Evolutionary conservation across 2,329 filamentous ascomycete species (phyloP).

Genomic region (Fusarium papillatum): DNA sequence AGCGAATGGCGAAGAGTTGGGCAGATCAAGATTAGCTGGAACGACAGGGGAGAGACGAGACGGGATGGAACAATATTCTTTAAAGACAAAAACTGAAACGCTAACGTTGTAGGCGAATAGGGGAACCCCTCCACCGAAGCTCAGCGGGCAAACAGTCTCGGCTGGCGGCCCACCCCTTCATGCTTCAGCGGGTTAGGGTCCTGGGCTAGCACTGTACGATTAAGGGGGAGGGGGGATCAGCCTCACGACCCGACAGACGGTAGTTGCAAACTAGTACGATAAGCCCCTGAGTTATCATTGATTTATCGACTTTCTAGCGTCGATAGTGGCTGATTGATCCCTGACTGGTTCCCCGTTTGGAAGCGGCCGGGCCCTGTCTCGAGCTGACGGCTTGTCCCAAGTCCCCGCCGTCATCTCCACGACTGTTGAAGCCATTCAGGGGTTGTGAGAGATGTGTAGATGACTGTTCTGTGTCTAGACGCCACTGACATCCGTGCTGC

Average conservation of each 20-base stretch:
- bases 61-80: constrained; percentile 1
- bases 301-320: background rate
- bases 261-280: constrained; percentile 4
- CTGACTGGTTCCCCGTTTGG: background rate
- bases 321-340: background rate
- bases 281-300: constrained; percentile 1
- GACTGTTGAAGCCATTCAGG: background rate
- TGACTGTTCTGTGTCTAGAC: background rate
- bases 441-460: background rate
- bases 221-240: background rate
- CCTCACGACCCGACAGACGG: background rate
- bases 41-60: background rate
- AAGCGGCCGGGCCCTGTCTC: background rate
- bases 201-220: background rate
- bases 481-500: background rate
- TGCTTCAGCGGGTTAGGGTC: background rate
- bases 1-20: background rate
- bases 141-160: background rate
- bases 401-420: constrained; percentile 1
- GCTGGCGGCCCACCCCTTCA: background rate
- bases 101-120: constrained; percentile 2
- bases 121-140: background rate
- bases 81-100: background rate
- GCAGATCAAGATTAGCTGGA: constrained; percentile 1
- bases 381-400: background rate